These are phyloP conservation scores for Yamadazyma endophytica DNA, from an alignment of 805 yeast genomes.

Conservation along the genomic window DNA sequence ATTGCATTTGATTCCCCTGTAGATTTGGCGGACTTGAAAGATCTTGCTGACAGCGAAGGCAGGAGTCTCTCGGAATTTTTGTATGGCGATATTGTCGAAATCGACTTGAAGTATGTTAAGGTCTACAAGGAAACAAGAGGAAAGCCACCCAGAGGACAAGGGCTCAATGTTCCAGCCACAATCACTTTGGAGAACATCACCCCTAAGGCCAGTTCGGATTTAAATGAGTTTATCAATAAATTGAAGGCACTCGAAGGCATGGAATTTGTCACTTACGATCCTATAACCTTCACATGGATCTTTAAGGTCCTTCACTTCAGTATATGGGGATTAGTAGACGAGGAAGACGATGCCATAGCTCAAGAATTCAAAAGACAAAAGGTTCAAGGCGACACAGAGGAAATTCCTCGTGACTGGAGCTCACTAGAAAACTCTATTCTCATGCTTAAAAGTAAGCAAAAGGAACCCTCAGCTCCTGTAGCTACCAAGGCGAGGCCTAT, in stretches of 20 bases:
- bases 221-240: conserved; percentile 41
- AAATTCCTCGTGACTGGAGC: conserved; percentile 38
- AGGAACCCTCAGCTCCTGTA: too few relatives aligned
- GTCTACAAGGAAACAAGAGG: conserved; percentile 54
- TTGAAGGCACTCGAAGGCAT: conserved; percentile 59
- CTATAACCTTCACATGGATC: conserved; percentile 69
- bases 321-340: conserved; percentile 78
- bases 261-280: conserved; percentile 77
- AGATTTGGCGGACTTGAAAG: conserved; percentile 54
- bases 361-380: conserved; percentile 34
- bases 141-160: conserved; percentile 63
- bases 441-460: conserved; percentile 22
- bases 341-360: conserved; percentile 21
- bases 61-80: conserved; percentile 39
- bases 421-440: conserved; percentile 15
- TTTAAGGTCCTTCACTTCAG: conserved; percentile 89
- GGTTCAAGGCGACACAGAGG: conserved; percentile 22
- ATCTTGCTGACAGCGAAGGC: conserved; percentile 28
- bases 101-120: conserved; percentile 49
- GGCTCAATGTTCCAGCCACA: conserved; percentile 74
- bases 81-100: conserved; percentile 30
- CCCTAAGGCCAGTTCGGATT: conserved; percentile 45
- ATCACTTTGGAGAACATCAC: conserved; percentile 60
- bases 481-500: conserved; percentile 31
- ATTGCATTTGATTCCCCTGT: conserved; percentile 64